phyloP scores from a whole-genome alignment of 2,329 filamentous ascomycete genomes.

The Ophiostoma quercus region DNA sequence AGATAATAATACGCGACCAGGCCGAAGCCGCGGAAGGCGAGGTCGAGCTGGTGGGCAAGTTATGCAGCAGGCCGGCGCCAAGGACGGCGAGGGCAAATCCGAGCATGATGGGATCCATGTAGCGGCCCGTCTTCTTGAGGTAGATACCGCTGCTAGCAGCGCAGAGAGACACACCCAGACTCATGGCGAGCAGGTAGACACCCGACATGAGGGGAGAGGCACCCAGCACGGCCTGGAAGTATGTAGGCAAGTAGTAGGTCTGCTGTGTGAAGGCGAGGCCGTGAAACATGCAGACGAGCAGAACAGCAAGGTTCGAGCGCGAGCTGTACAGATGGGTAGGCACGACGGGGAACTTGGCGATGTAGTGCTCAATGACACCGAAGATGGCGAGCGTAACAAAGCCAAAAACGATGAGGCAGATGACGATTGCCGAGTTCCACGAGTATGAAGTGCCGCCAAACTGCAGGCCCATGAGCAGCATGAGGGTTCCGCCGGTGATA shows the following conservation, averaged over 20 bases:
- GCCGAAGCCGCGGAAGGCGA: conserved; percentile 34
- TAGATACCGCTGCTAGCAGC: conserved; percentile 37
- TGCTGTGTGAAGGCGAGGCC: conserved; percentile 57
- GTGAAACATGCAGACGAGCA: conserved; percentile 45
- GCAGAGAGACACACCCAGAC: conserved; percentile 37
- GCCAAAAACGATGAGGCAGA: conserved; percentile 60
- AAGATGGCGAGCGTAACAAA: conserved; percentile 46
- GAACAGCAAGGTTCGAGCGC: conserved; percentile 51
- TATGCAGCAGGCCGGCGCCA: conserved; percentile 50
- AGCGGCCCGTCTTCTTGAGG: conserved; percentile 36
- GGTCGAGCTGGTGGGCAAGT: conserved; percentile 41
- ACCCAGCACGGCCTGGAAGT: conserved; percentile 63
- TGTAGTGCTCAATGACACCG: conserved; percentile 56
- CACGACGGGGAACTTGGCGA: conserved; percentile 64
- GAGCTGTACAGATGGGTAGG: conserved; percentile 57
- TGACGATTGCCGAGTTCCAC: conserved; percentile 56
- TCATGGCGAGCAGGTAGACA: conserved; percentile 34
- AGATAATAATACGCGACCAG: conserved; percentile 43
- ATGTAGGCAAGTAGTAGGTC: conserved; percentile 68
- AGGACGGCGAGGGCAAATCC: conserved; percentile 50
- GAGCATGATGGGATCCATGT: conserved; percentile 46
- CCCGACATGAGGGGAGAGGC: conserved; percentile 57
- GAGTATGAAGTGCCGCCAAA: conserved; percentile 55
- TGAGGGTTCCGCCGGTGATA: conserved; percentile 60
- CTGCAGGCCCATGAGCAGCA: conserved; percentile 65